phyloP scores from a whole-genome alignment of 352 stramenopile genomes.

The Pythium rishiriense region DNA sequence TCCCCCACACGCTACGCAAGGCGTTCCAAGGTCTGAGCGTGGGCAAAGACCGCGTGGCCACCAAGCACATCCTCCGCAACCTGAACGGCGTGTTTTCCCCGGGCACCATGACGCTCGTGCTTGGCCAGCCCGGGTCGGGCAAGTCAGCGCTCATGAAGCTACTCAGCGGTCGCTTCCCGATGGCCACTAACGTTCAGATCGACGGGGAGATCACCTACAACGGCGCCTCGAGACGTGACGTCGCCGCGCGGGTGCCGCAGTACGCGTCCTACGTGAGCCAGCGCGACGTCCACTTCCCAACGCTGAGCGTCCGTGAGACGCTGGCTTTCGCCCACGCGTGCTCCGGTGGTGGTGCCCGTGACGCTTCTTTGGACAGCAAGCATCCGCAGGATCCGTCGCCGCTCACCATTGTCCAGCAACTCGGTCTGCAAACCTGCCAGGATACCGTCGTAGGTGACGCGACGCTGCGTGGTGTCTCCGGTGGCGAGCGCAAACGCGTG shows the following conservation, averaged over 20 bases:
- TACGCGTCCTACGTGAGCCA: conserved; percentile 46
- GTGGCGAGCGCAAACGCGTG: conserved; percentile 64
- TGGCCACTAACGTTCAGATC: conserved; percentile 38
- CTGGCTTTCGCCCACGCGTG: conserved; percentile 10
- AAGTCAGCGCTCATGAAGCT: conserved; percentile 61
- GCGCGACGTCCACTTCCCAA: conserved; percentile 4
- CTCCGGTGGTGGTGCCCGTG: conserved; percentile 34
- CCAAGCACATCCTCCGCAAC: conserved; percentile 15
- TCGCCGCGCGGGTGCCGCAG: conserved; percentile 40
- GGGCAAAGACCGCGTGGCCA: not conserved
- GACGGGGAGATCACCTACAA: conserved; percentile 50
- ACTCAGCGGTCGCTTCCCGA: conserved; percentile 45
- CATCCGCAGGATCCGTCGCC: conserved; percentile 12
- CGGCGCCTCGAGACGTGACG: conserved; percentile 26
- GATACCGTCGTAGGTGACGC: conserved; percentile 47
- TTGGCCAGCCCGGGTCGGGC: conserved; percentile 47
- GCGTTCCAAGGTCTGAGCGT: not conserved
- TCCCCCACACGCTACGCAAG: conserved; percentile 22
- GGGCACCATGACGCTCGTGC: conserved; percentile 50
- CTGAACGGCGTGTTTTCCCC: conserved; percentile 44
- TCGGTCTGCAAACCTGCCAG: conserved; percentile 22
- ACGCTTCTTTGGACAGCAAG: not conserved
- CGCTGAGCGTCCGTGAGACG: conserved; percentile 24
- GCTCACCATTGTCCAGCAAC: conserved; percentile 36
- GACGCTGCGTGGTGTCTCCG: conserved; percentile 44